These are phyloP conservation scores for Rhododendron williamsianum DNA, from an alignment of 148 eudicot genomes.

Conservation along the genomic window DNA sequence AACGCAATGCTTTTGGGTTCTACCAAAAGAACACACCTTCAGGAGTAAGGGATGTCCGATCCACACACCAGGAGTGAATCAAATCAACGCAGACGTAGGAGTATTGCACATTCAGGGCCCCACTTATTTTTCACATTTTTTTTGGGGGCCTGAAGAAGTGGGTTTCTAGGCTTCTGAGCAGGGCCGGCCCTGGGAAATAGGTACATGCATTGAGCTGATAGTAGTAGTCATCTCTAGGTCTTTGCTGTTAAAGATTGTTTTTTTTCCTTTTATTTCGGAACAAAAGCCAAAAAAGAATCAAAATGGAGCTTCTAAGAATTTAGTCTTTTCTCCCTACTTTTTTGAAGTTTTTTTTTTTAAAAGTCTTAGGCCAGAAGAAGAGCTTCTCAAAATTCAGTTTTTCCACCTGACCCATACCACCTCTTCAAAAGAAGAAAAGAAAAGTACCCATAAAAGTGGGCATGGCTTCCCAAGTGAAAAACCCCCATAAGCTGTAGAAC, in stretches of 20 bases:
- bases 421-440: neutral
- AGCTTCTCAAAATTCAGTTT: neutral
- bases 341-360: neutral
- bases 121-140: neutral
- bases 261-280: neutral
- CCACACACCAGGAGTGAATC: neutral
- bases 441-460: neutral
- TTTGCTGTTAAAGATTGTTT: neutral
- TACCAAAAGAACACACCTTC: neutral
- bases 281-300: neutral
- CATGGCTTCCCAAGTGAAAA: neutral
- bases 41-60: neutral
- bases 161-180: neutral
- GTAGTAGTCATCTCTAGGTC: neutral
- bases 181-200: constrained; percentile 2
- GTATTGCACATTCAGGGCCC: neutral
- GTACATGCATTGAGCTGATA: constrained; percentile 1
- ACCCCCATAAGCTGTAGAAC: neutral
- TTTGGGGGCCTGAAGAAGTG: neutral
- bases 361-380: neutral
- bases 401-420: neutral
- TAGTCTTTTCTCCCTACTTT: neutral
- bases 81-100: neutral
- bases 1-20: neutral
- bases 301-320: neutral